Conservation (phyloP, 345 rosid genomes). For the Bretschneidera sinensis region DNA sequence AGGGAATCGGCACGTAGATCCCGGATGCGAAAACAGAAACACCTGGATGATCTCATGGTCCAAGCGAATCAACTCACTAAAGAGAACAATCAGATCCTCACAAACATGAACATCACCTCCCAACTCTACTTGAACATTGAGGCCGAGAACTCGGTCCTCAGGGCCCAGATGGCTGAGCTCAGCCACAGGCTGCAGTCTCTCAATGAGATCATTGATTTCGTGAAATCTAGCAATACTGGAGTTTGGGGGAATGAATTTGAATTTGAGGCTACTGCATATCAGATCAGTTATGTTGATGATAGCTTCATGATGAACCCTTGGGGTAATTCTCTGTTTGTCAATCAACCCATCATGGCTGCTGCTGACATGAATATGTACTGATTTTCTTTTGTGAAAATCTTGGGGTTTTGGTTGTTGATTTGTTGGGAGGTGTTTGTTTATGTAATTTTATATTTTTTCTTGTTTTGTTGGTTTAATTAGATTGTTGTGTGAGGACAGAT, state of each 20-base stretch:
- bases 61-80: slow-evolving; percentile 46
- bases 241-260: slow-evolving; percentile 21
- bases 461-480: too few relatives aligned
- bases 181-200: slow-evolving; percentile 65
- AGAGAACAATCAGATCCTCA: slow-evolving; percentile 52
- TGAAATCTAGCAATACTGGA: slow-evolving; percentile 20
- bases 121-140: slow-evolving; percentile 55
- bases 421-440: too few relatives aligned
- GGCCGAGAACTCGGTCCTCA: slow-evolving; percentile 67
- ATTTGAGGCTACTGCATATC: slow-evolving; percentile 27
- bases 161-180: slow-evolving; percentile 72
- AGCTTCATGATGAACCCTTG: slow-evolving; percentile 23
- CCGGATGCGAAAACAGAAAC: slow-evolving; percentile 85
- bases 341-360: slow-evolving; percentile 34
- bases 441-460: too few relatives aligned
- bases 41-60: slow-evolving; percentile 56
- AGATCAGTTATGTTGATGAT: slow-evolving; percentile 20
- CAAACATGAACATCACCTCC: slow-evolving; percentile 44
- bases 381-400: neutral
- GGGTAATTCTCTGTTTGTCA: slow-evolving; percentile 31
- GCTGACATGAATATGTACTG: slow-evolving; percentile 38
- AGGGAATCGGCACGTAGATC: slow-evolving; percentile 89
- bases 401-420: too few relatives aligned
- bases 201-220: slow-evolving; percentile 49
- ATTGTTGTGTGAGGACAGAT: too few relatives aligned